These are phyloP conservation scores for Juncus effusus DNA, from an alignment of 176 grass and related monocot species.

Conservation along the genomic window DNA sequence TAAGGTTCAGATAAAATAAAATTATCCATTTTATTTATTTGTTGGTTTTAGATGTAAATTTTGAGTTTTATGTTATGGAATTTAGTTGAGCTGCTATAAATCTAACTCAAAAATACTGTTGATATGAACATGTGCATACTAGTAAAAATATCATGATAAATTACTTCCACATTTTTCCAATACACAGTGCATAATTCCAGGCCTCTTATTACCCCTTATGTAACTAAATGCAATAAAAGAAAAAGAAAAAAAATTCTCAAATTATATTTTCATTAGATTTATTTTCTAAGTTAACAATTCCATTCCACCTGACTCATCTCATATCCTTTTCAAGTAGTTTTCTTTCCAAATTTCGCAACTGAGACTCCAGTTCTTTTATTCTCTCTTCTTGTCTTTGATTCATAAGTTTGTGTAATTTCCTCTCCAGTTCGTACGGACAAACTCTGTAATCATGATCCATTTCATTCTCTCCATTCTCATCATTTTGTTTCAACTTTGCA, in stretches of 20 bases:
- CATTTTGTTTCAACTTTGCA: constrained; percentile 10
- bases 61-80: too few relatives aligned
- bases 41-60: too few relatives aligned
- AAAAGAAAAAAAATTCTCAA: background rate
- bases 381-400: constrained; percentile 26
- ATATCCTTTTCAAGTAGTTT: constrained; percentile 14
- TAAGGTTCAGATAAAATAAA: too few relatives aligned
- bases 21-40: too few relatives aligned
- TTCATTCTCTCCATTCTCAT: constrained; percentile 19
- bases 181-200: too few relatives aligned
- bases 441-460: constrained; percentile 1
- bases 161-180: too few relatives aligned
- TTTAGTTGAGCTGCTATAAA: too few relatives aligned
- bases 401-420: constrained; percentile 21
- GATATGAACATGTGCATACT: too few relatives aligned
- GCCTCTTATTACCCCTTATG: too few relatives aligned
- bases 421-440: constrained; percentile 22
- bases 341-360: constrained; percentile 17
- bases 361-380: constrained; percentile 25
- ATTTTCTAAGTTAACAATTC: background rate
- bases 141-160: too few relatives aligned
- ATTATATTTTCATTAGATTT: constrained; percentile 10
- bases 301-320: constrained; percentile 16
- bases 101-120: too few relatives aligned
- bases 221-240: background rate